Conservation (phyloP, 208 protist species). For the Wallacemonas sp. region DNA sequence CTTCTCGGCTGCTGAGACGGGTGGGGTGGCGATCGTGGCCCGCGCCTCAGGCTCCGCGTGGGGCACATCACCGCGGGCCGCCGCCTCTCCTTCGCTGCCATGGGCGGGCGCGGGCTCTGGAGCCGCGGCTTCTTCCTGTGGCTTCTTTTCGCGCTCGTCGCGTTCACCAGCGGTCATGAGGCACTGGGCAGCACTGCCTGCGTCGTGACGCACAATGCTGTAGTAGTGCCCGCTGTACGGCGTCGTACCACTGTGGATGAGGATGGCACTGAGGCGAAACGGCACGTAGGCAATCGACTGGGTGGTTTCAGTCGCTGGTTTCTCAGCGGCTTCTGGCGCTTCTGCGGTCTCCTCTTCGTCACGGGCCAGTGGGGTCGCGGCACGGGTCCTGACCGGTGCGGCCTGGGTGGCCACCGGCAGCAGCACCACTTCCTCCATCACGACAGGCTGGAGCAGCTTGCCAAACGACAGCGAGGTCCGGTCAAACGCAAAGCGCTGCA, state of each 20-base stretch:
- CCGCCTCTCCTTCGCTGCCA: too few relatives aligned
- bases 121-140: too few relatives aligned
- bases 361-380: background rate
- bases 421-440: slow-evolving; percentile 51
- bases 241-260: slow-evolving; percentile 72
- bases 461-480: slow-evolving; percentile 29
- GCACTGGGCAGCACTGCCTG: background rate
- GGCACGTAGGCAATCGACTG: too few relatives aligned
- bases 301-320: too few relatives aligned
- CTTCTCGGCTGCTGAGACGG: background rate
- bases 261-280: slow-evolving; percentile 51
- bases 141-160: too few relatives aligned
- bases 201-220: slow-evolving; percentile 25
- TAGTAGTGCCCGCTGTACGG: slow-evolving; percentile 73
- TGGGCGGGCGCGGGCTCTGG: too few relatives aligned
- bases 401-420: slow-evolving; percentile 31
- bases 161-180: slow-evolving; percentile 6
- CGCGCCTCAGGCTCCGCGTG: too few relatives aligned
- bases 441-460: slow-evolving; percentile 53
- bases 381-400: background rate
- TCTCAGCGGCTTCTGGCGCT: slow-evolving; percentile 9
- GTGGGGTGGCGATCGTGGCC: too few relatives aligned
- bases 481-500: slow-evolving; percentile 67
- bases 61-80: too few relatives aligned
- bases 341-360: slow-evolving; percentile 13